Conservation (phyloP, 73 alveolate species). For the Symbiodinium pilosum region DNA sequence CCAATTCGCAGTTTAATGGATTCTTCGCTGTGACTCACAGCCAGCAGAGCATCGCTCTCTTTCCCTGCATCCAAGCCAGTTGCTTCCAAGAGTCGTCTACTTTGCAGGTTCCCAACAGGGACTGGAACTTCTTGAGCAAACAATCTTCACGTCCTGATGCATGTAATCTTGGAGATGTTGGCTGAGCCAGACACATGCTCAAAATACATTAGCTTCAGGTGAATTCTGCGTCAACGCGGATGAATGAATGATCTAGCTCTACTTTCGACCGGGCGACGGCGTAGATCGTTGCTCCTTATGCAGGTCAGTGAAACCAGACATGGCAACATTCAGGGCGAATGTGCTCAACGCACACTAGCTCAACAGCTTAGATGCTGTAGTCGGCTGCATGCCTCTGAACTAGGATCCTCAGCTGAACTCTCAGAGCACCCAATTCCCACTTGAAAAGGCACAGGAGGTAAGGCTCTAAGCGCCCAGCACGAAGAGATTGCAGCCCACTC, state of each 20-base stretch:
- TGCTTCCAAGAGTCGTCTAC: neutral
- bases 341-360: too few relatives aligned
- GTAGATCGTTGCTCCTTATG: neutral
- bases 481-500: neutral
- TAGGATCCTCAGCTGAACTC: neutral
- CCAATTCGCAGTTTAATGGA: too few relatives aligned
- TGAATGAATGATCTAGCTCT: too few relatives aligned
- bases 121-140: slow-evolving; percentile 42
- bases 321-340: too few relatives aligned
- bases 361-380: neutral
- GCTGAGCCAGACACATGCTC: too few relatives aligned
- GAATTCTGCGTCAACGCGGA: neutral
- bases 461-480: neutral
- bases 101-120: neutral
- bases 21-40: too few relatives aligned
- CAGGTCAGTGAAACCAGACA: neutral
- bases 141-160: slow-evolving; percentile 35
- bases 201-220: too few relatives aligned
- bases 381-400: neutral
- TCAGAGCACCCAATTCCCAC: neutral
- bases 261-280: neutral
- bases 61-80: too few relatives aligned
- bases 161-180: neutral
- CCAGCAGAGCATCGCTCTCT: too few relatives aligned
- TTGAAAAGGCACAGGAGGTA: neutral